Evolutionary conservation across 495 filamentous ascomycete genomes (phyloP).

Genomic region (Xylaria palmicola): DNA sequence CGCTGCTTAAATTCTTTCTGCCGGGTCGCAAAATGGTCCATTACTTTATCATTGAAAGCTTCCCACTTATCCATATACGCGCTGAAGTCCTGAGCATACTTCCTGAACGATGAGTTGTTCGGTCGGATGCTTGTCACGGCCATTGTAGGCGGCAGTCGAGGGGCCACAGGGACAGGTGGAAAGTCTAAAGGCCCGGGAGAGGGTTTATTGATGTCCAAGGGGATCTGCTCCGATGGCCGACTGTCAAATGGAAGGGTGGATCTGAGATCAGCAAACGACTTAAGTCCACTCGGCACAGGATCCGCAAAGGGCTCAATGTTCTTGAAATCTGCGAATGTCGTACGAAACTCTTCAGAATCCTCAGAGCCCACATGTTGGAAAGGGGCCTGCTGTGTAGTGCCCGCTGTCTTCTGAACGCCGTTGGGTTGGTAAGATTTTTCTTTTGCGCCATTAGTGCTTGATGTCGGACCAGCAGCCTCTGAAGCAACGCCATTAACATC

Average conservation of each 20-base stretch:
- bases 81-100: slow-evolving; percentile 62
- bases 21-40: slow-evolving; percentile 65
- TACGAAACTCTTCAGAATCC: slow-evolving; percentile 46
- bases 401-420: slow-evolving; percentile 15
- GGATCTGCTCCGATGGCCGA: slow-evolving; percentile 49
- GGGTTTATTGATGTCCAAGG: slow-evolving; percentile 32
- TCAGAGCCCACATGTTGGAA: slow-evolving; percentile 35
- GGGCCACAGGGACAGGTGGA: slow-evolving; percentile 62
- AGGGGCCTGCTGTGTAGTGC: slow-evolving; percentile 23
- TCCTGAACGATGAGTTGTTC: slow-evolving; percentile 50
- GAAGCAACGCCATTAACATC: slow-evolving; percentile 29
- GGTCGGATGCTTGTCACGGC: slow-evolving; percentile 38
- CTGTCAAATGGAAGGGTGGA: slow-evolving; percentile 73
- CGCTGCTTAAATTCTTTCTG: slow-evolving; percentile 54
- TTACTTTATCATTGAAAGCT: slow-evolving; percentile 61
- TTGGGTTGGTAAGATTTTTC: slow-evolving; percentile 13
- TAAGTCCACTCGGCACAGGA: slow-evolving; percentile 51
- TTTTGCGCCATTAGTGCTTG: slow-evolving; percentile 24
- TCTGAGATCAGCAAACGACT: slow-evolving; percentile 64
- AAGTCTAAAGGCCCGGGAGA: slow-evolving; percentile 47
- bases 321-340: slow-evolving; percentile 64
- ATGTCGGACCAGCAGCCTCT: slow-evolving; percentile 26
- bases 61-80: slow-evolving; percentile 71
- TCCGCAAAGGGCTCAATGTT: slow-evolving; percentile 65
- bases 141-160: slow-evolving; percentile 41